phyloP scores from a whole-genome alignment of 129 eudicot species.

The Scalesia atractyloides region DNA sequence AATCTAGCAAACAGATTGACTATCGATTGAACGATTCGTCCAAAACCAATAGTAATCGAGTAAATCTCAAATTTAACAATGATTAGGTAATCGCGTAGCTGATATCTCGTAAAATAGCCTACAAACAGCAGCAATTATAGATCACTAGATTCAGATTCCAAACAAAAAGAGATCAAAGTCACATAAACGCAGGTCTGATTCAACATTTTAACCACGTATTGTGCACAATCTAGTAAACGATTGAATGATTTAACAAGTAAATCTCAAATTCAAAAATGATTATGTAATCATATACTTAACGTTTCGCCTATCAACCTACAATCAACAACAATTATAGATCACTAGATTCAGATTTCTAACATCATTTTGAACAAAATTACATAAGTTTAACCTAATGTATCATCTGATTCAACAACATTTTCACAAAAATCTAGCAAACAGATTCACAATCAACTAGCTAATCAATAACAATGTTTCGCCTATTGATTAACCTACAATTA shows the following conservation, averaged over 20 bases:
- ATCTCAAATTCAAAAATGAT: neutral
- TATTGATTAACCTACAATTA: no score
- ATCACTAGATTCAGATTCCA: neutral
- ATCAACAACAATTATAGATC: neutral
- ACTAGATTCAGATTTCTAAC: neutral
- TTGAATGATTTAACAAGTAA: no score
- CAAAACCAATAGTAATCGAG: neutral
- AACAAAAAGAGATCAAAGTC: neutral
- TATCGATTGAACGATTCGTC: neutral
- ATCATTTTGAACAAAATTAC: neutral
- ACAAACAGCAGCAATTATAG: neutral
- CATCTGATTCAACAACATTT: neutral
- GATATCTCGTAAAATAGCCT: neutral
- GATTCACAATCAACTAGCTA: no score
- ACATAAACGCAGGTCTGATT: neutral
- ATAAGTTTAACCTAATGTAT: neutral
- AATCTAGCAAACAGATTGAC: neutral
- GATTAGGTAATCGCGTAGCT: neutral
- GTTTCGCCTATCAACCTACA: neutral
- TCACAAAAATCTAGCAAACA: no score
- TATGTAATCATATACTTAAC: neutral
- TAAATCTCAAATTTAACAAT: no score
- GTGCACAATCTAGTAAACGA: no score
- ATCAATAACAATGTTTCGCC: neutral
- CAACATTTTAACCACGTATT: neutral